These are phyloP conservation scores for Bolboschoenoplectus hybrid DNA, from an alignment of 202 grass and related monocot species.

Conservation along the genomic window DNA sequence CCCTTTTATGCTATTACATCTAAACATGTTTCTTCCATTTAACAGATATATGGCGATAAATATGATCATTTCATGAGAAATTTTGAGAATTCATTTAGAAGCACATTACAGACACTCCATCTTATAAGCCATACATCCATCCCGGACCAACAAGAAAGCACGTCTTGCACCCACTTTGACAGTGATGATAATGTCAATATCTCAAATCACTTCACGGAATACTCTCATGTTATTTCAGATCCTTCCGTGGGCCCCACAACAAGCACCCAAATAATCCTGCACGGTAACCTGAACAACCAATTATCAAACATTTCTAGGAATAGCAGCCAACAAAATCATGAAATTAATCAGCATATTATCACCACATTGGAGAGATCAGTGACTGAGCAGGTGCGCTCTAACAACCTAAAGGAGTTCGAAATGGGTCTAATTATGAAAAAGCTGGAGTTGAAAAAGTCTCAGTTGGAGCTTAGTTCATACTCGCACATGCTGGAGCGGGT, in stretches of 20 bases:
- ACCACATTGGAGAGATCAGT: constrained; percentile 81
- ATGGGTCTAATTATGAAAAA: constrained; percentile 69
- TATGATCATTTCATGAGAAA: constrained; percentile 71
- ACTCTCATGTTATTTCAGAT: constrained; percentile 23
- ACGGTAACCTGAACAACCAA: constrained; percentile 44
- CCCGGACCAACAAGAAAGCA: constrained; percentile 44
- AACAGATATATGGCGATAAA: constrained; percentile 88
- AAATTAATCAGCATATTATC: constrained; percentile 52
- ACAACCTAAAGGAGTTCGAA: constrained; percentile 90
- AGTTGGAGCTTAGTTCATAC: constrained; percentile 63
- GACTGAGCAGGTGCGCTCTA: constrained; percentile 73
- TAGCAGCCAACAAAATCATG: constrained; percentile 41
- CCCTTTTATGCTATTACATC: constrained; percentile 6
- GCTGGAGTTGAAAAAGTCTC: constrained; percentile 63
- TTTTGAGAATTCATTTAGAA: constrained; percentile 89
- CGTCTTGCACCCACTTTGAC: constrained; percentile 35
- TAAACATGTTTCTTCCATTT: constrained; percentile 36
- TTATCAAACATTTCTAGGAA: constrained; percentile 51
- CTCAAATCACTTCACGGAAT: neutral
- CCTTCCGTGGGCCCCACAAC: neutral
- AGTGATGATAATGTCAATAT: constrained; percentile 36
- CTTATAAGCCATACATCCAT: constrained; percentile 54
- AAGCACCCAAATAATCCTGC: constrained; percentile 63
- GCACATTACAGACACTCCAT: constrained; percentile 80
- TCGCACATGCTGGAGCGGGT: constrained; percentile 65